Evolutionary conservation across 2,329 filamentous ascomycete species (phyloP), one percentile per base, ranked within the genome.

Genomic region (Byssothecium circinans): DNA sequence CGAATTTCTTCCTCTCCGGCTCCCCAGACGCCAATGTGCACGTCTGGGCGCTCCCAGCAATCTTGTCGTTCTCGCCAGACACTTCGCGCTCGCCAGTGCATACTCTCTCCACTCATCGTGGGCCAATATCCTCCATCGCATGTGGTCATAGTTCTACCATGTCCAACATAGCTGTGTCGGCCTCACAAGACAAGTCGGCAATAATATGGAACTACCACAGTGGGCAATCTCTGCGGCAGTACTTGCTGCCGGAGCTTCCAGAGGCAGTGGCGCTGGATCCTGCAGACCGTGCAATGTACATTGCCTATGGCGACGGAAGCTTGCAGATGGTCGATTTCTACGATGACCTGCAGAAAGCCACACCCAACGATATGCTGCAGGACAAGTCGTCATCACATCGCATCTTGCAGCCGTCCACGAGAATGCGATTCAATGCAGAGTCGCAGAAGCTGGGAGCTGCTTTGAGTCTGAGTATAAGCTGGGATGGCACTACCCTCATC

Each of bases 201-300:
- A 86, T 96, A 61, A 79, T 95, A 50, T 99, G 94, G 94, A 91
- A 97, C 72, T 95, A 95, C 67, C 83, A 85, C 52, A 88, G 84
- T 0, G 89, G 89, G 32, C 81, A 83, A 50, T 78, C 87, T 10
- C 75, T 97, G 47, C 84, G 91, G 35, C 97, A 91, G 3, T 84
- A 95, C 55, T 79, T 97, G 33, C 83, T 97, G 47, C 83, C 88
- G 2, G 78, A 80, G n/a, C 76, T 81, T 15, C 89, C 91, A 14
- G 77, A 87, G 23, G 91, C 86, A 59, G 69, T 92, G 27, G 76
- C 82, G 8, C 76, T 97, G 4, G 94, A 97, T 69, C 87, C 91
- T 0, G 89, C 86, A 50, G 87, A 92, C 54, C 82, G 92, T 43
- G 90, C 87, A 4, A 83, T 94, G 48, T 95, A 91, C 62, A 82